Evolutionary conservation across 2,329 filamentous ascomycete species (phyloP), one percentile per base, ranked within the genome.

Genomic region (Calonectria pteridis): DNA sequence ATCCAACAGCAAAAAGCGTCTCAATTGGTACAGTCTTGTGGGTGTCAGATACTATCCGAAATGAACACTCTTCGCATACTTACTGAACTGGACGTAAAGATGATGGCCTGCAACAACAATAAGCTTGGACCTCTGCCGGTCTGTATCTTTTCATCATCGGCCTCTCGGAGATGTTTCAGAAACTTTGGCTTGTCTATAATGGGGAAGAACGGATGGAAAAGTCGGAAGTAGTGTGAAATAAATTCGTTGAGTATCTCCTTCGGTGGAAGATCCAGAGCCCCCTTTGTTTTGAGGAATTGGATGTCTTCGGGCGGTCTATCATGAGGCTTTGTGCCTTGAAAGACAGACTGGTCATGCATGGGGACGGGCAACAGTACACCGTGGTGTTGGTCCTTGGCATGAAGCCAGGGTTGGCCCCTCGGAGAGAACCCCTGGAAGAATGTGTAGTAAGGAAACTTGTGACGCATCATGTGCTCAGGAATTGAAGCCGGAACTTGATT

Each of bases 401-500:
- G 31, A 26, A 59, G 53, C 53, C 53, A 59, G 4, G 53, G 53
- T 9, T 37, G 53, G 9, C 31, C 53, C 18, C 28, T 59, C 4
- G 31, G 53, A 23, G 53, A 59, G 31, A 59, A 59, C 13, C 53
- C 53, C 20, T n/a, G 53, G n/a, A 59, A 59, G 31, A 59, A 59
- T 11, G 31, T 33, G 28, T 59, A 59, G 53, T 59, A 59, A 31
- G 53, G 53, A 59, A 59, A 59, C n/a, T 59, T 59, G 20, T 59
- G 53, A 26, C 31, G 31, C 53, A 59, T 59, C 31, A 59, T 37
- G 26, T 59, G 53, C n/a, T 59, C 53, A n/a, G 53, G 53, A 6
- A 59, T 59, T 16, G 53, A 59, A 18, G 20, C 20, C 0, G 31
- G 5, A 4, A 37, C 0, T 59, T 59, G 53, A 26, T 20, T 10